Evolutionary conservation across 768 basidiomycete genomes (phyloP), one percentile per base, ranked within the genome.

Genomic region (Crucibulum laeve): DNA sequence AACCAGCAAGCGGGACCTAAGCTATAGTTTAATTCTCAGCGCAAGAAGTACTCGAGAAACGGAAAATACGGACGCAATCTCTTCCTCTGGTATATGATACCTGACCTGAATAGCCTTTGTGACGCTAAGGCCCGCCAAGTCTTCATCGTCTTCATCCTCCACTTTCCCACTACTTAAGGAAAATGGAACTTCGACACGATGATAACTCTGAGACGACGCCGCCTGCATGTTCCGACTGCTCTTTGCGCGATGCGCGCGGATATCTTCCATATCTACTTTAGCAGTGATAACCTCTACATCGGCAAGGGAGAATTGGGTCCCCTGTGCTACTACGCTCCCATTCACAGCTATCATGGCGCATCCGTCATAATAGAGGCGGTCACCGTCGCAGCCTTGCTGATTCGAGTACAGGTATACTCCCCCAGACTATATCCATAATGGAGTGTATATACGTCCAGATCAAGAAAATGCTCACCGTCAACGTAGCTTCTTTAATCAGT

Each of bases 1-100:
- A 99, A 73, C 96, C 96, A 99, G 58, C 96, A 98, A 13, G 95
- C 96, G 5, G 96, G 96, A 4, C 96, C 96, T 2, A 98, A 70
- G 2, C 95, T 97, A 49, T 8, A 15, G 4, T 39, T 6, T 36
- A 44, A 36, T 42, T 37, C 36, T 38, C 25, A 23, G 19, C 14
- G 25, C 17, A 10, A 14, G 13, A 14, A 15, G 10, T 5, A 39
- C 34, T 15, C 18, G 32, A n/a, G 5, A 33, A 34, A 13, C 33
- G 45, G 40, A 37, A n/a, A 25, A 10, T 34, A 76, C 91, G 53
- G 56, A 96, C 96, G 96, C 95, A 45, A 98, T 96, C 65, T 98
- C 96, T 62, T 98, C 95, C 62, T 97, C 93, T 0, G 95, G 91
- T 5, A 57, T 71, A 59, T 98, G 93, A 59, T 87, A 98, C 30